Evolutionary conservation across 305 asterid genomes (phyloP).

Genomic region (Fraxinus baroniana): DNA sequence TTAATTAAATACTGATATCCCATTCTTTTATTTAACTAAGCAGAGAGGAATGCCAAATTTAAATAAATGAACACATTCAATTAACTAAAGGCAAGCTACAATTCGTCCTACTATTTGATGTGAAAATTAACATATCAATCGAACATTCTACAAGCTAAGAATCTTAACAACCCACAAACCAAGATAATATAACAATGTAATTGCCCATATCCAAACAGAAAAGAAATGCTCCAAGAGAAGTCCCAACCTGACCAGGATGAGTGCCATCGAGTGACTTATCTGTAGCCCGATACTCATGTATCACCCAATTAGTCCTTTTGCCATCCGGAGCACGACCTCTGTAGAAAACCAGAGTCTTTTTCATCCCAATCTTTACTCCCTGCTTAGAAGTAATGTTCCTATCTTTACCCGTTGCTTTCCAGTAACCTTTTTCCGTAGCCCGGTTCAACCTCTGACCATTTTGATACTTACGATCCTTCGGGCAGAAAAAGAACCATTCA

Average conservation of each 20-base stretch:
- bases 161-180: neutral
- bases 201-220: neutral
- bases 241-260: conserved; percentile 86
- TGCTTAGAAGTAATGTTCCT: conserved; percentile 63
- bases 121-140: neutral
- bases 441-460: conserved; percentile 90
- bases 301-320: conserved; percentile 90
- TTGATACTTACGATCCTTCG: conserved; percentile 92
- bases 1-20: neutral
- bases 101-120: neutral
- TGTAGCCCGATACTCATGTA: conserved; percentile 91
- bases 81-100: neutral
- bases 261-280: conserved; percentile 85
- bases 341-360: conserved; percentile 87
- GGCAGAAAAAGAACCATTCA: conserved; percentile 99
- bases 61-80: neutral
- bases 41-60: neutral
- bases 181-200: neutral
- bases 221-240: neutral
- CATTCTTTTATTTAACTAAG: neutral
- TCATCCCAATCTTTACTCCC: conserved; percentile 83
- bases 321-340: conserved; percentile 94
- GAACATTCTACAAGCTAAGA: neutral
- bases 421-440: conserved; percentile 82
- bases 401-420: conserved; percentile 98